A percentile compares a stretch with the other conserved stretches of the same genome.
Conservation (phyloP, 441 rosid genomes). For the Brassica balearica region DNA sequence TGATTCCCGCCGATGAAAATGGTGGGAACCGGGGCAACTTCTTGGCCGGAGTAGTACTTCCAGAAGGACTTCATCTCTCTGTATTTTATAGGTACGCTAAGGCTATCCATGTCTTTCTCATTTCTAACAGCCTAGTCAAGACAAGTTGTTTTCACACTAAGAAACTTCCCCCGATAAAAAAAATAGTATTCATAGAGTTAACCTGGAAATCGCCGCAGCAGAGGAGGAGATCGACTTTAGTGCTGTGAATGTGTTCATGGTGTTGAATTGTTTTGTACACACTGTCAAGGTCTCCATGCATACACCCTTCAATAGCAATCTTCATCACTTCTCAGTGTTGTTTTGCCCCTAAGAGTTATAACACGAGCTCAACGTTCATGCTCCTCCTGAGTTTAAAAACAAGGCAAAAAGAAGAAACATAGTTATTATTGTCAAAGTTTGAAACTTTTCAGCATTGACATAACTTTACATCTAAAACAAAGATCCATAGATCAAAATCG, state of each 20-base stretch:
- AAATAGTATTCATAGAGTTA: background rate
- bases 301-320: conserved; percentile 95
- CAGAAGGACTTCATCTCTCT: conserved; percentile 87
- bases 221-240: conserved; percentile 89
- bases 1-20: conserved; percentile 94
- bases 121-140: conserved; percentile 73
- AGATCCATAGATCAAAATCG: too few species aligned
- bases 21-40: conserved; percentile 82
- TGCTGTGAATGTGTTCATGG: conserved; percentile 57
- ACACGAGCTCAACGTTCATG: background rate
- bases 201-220: conserved; percentile 98
- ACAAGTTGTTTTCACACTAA: background rate
- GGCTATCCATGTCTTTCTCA: conserved; percentile 80
- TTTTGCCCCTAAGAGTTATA: background rate
- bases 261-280: conserved; percentile 70
- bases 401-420: background rate
- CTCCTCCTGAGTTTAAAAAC: background rate
- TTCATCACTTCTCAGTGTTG: conserved; percentile 51
- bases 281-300: conserved; percentile 92
- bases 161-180: background rate
- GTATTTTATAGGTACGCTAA: conserved; percentile 74
- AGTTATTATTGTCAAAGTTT: background rate
- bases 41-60: conserved; percentile 87
- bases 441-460: background rate
- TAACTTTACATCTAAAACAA: background rate